phyloP scores from a whole-genome alignment of 331 rosid species.

The Rosa hybrid region DNA sequence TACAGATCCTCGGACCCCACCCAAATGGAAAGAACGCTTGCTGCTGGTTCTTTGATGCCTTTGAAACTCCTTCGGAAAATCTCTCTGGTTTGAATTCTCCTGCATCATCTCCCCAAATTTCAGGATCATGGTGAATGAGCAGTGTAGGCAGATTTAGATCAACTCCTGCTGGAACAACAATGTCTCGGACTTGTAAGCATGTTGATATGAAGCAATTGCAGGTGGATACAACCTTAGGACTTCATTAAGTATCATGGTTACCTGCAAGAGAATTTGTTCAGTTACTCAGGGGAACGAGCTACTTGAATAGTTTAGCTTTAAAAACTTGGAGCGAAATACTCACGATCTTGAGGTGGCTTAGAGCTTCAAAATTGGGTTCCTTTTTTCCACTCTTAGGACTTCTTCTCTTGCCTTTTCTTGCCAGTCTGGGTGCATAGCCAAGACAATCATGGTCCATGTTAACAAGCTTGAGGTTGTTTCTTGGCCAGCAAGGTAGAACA shows the following conservation, averaged over 20 bases:
- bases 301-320: background rate
- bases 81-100: constrained; percentile 60
- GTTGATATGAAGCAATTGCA: constrained; percentile 45
- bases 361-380: constrained; percentile 40
- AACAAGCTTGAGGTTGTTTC: constrained; percentile 53
- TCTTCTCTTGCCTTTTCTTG: constrained; percentile 60
- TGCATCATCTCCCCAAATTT: constrained; percentile 55
- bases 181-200: constrained; percentile 34
- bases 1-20: constrained; percentile 57
- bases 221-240: constrained; percentile 60
- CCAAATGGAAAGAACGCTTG: constrained; percentile 55
- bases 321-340: constrained; percentile 11
- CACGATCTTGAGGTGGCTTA: constrained; percentile 44
- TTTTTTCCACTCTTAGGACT: constrained; percentile 33
- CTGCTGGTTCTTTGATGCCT: constrained; percentile 43
- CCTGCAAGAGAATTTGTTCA: constrained; percentile 32
- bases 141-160: constrained; percentile 48
- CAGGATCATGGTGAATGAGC: constrained; percentile 48
- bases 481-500: constrained; percentile 54
- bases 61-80: constrained; percentile 43
- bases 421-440: constrained; percentile 53
- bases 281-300: background rate
- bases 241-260: constrained; percentile 53
- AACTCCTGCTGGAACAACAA: constrained; percentile 45
- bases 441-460: constrained; percentile 52